Evolutionary conservation across 352 stramenopile genomes (phyloP).

Genomic region (Phytophthora pisi): DNA sequence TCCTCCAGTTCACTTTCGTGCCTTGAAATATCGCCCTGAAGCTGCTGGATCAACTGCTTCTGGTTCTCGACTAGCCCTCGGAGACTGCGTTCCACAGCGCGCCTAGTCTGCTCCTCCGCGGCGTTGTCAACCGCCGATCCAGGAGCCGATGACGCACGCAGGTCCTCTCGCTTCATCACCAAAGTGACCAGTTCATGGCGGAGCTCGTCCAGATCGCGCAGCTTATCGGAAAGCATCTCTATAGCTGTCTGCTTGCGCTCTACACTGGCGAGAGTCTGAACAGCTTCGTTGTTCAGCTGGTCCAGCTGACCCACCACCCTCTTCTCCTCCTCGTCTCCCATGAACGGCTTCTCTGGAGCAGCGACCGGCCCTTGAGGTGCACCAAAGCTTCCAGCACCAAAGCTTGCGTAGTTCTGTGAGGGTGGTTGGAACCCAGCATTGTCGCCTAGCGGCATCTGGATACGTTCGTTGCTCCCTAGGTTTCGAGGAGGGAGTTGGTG

Average conservation of each 20-base stretch:
- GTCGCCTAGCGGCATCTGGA: slow-evolving; percentile 27
- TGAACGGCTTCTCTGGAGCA: slow-evolving; percentile 50
- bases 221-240: slow-evolving; percentile 63
- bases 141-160: slow-evolving; percentile 38
- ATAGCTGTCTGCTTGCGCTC: slow-evolving; percentile 70
- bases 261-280: slow-evolving; percentile 47
- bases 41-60: slow-evolving; percentile 54
- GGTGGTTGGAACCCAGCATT: slow-evolving; percentile 20
- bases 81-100: slow-evolving; percentile 55
- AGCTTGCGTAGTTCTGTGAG: slow-evolving; percentile 18
- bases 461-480: slow-evolving; percentile 34
- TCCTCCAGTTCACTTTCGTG: slow-evolving; percentile 63
- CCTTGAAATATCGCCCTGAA: slow-evolving; percentile 55
- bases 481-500: slow-evolving; percentile 29
- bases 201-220: slow-evolving; percentile 75
- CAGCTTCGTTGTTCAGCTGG: slow-evolving; percentile 57
- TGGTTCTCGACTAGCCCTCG: slow-evolving; percentile 61
- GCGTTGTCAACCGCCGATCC: slow-evolving; percentile 17
- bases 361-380: neutral
- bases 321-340: slow-evolving; percentile 64
- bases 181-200: slow-evolving; percentile 73
- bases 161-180: slow-evolving; percentile 68
- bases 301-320: slow-evolving; percentile 58
- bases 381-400: slow-evolving; percentile 27
- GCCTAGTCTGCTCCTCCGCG: slow-evolving; percentile 42